Percentiles rank a stretch among this genome's conserved stretches.
Evolutionary conservation across 257 asterid genomes (phyloP).

Genomic region (Thymus mandschuricus): DNA sequence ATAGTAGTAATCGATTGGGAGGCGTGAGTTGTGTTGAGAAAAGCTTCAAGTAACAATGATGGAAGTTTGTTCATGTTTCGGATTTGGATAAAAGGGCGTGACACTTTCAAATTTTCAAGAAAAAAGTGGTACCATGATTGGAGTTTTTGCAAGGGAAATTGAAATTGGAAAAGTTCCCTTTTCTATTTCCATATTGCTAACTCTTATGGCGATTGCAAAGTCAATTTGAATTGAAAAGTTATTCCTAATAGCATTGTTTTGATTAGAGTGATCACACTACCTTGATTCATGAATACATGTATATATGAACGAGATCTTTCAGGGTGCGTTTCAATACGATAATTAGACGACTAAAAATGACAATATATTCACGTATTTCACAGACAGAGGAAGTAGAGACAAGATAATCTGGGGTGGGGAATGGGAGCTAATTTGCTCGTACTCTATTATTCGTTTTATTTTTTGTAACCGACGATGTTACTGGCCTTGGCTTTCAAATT

Average conservation of each 20-base stretch:
- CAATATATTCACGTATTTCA: too few relatives aligned
- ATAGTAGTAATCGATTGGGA: constrained; percentile 29
- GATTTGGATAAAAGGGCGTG: constrained; percentile 21
- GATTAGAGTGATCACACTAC: too few relatives aligned
- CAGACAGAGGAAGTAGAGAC: not conserved
- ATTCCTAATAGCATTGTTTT: too few relatives aligned
- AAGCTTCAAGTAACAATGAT: constrained; percentile 36
- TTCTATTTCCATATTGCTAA: constrained; percentile 19
- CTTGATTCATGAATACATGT: too few relatives aligned
- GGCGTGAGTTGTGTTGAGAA: constrained; percentile 38
- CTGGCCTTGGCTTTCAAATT: not conserved
- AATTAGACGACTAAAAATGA: too few relatives aligned
- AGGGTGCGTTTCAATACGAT: too few relatives aligned
- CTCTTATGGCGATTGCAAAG: constrained; percentile 9
- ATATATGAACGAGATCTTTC: too few relatives aligned
- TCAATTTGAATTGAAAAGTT: not conserved
- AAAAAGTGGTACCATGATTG: constrained; percentile 26
- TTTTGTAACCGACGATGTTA: too few relatives aligned
- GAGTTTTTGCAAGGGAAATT: constrained; percentile 2
- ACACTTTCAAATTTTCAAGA: constrained; percentile 26
- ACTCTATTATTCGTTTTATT: not conserved
- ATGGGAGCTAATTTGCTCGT: constrained; percentile 16
- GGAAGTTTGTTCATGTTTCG: constrained; percentile 21
- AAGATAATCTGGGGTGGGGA: constrained; percentile 14
- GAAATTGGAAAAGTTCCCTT: not conserved